Evolutionary conservation across 106 monocot species (phyloP).

Genomic region (Amphibolis antarctica): DNA sequence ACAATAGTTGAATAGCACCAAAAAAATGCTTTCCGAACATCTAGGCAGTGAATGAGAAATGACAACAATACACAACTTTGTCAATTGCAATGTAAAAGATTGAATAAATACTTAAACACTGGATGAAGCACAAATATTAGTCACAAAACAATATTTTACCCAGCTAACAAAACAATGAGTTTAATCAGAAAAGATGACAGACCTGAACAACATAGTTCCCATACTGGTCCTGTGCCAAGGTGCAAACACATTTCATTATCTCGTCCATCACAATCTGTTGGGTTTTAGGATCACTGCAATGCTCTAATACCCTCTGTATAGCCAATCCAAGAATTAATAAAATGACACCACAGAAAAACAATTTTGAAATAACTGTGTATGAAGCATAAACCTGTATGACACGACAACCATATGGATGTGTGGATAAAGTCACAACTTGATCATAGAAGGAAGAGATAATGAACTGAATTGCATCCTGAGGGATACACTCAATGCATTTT

Average conservation of each 20-base stretch:
- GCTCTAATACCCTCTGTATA: conserved; percentile 67
- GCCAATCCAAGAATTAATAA: not conserved
- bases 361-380: not conserved
- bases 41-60: too few species aligned
- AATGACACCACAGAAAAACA: not conserved
- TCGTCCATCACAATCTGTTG: conserved; percentile 81
- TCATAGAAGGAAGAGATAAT: conserved; percentile 72
- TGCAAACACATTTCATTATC: conserved; percentile 61
- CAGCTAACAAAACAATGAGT: not conserved
- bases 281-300: conserved; percentile 67
- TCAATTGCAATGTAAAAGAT: too few species aligned
- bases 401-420: conserved; percentile 86
- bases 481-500: conserved; percentile 85
- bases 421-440: conserved; percentile 71
- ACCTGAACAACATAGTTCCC: conserved; percentile 96
- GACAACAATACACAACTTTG: too few species aligned
- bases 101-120: too few species aligned
- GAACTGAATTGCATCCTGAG: conserved; percentile 73
- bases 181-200: not conserved
- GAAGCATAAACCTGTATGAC: conserved; percentile 55
- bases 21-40: too few species aligned
- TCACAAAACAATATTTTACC: not conserved
- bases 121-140: not conserved
- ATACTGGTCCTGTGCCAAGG: conserved; percentile 76
- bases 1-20: too few species aligned